Percentiles rank a stretch among this genome's conserved stretches.
Evolutionary conservation across 768 basidiomycete genomes (phyloP).

Genomic region (Pisolithus microcarpus): DNA sequence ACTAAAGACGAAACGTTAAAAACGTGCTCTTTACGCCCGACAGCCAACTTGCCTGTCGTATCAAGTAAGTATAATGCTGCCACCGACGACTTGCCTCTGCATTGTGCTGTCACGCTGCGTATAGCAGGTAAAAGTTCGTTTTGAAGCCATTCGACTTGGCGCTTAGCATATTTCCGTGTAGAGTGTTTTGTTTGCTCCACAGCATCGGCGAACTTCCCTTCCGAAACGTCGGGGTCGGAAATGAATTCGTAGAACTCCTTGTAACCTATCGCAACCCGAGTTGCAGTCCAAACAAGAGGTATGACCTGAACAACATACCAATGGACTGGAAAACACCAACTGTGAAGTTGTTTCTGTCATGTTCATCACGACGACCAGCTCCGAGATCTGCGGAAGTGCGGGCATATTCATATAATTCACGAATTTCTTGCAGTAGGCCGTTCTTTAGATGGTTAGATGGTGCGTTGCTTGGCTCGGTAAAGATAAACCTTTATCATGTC

Average conservation of each 20-base stretch:
- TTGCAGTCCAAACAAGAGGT: neutral
- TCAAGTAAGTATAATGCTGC: slow-evolving; percentile 55
- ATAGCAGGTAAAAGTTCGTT: slow-evolving; percentile 81
- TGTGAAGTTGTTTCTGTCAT: slow-evolving; percentile 37
- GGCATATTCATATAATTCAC: slow-evolving; percentile 35
- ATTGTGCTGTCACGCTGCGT: slow-evolving; percentile 37
- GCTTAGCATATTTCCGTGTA: slow-evolving; percentile 86
- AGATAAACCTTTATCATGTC: slow-evolving; percentile 73
- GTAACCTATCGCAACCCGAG: slow-evolving; percentile 53
- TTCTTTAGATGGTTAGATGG: slow-evolving; percentile 35
- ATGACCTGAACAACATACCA: slow-evolving; percentile 38
- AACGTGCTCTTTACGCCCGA: neutral
- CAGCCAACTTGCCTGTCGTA: slow-evolving; percentile 47
- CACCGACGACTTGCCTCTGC: slow-evolving; percentile 14
- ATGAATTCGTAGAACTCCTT: slow-evolving; percentile 80
- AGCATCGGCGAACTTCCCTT: slow-evolving; percentile 44
- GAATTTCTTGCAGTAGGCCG: slow-evolving; percentile 78
- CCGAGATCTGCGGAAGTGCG: slow-evolving; percentile 1
- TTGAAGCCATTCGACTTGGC: slow-evolving; percentile 86
- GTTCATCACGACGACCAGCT: neutral
- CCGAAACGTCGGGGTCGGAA: slow-evolving; percentile 32
- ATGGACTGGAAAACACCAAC: slow-evolving; percentile 93
- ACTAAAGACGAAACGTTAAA: slow-evolving; percentile 26
- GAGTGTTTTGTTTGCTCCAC: slow-evolving; percentile 77
- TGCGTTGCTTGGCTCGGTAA: neutral